Conservation (phyloP, 345 rosid genomes). For the Hevea brasiliensis region DNA sequence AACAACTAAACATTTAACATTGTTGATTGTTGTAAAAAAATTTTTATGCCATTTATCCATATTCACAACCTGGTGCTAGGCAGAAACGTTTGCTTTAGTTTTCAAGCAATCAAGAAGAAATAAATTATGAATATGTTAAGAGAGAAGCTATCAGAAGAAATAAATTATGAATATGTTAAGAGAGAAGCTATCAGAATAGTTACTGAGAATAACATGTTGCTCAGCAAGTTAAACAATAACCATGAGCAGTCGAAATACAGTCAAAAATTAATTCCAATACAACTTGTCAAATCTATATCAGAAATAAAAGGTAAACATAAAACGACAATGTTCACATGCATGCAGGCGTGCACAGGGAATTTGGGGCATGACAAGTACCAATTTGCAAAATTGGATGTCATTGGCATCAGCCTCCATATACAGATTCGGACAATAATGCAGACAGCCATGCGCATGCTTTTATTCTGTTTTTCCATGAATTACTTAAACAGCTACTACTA, state of each 20-base stretch:
- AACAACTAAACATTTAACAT: neutral
- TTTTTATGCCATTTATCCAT: neutral
- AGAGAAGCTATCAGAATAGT: neutral
- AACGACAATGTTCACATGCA: neutral
- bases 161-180: neutral
- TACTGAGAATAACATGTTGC: neutral
- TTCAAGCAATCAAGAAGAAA: neutral
- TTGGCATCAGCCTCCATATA: neutral
- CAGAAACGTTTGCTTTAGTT: neutral
- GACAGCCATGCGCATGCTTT: too few relatives aligned
- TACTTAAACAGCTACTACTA: neutral
- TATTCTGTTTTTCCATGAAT: neutral
- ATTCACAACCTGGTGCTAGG: neutral
- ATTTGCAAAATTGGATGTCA: neutral
- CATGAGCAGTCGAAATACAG: neutral
- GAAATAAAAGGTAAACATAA: neutral
- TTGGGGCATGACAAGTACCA: conserved; percentile 1
- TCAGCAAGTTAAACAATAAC: neutral
- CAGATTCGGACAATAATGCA: too few relatives aligned
- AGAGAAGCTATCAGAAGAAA: neutral
- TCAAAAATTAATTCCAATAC: neutral
- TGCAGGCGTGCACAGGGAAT: neutral
- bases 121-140: neutral
- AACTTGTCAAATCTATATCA: neutral
- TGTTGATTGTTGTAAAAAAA: too few relatives aligned